These are phyloP conservation scores for Mollisia scopiformis DNA, from an alignment of 2,329 filamentous ascomycete species.

Conservation along the genomic window DNA sequence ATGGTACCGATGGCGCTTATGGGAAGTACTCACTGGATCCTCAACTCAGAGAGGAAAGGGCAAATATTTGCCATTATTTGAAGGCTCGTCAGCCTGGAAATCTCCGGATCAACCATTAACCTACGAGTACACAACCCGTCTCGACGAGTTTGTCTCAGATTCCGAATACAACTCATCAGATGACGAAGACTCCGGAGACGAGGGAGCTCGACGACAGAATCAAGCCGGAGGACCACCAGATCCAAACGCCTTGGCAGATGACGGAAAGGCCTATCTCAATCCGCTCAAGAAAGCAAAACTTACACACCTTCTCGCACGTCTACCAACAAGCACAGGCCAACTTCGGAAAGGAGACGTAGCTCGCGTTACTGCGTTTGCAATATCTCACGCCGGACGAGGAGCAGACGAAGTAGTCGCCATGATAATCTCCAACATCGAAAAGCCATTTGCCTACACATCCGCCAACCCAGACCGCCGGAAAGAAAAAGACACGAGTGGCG, in stretches of 20 bases:
- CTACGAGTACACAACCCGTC: conserved; percentile 77
- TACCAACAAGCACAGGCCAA: conserved; percentile 75
- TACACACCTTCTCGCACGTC: conserved; percentile 77
- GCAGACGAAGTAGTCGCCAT: conserved; percentile 91
- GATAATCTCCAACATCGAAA: conserved; percentile 79
- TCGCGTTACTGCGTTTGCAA: conserved; percentile 83
- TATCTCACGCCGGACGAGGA: conserved; percentile 81
- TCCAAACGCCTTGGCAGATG: conserved; percentile 30
- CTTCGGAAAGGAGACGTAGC: conserved; percentile 86
- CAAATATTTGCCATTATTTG: conserved; percentile 70
- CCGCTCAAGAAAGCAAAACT: conserved; percentile 85
- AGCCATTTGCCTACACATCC: conserved; percentile 72
- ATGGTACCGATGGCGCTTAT: conserved; percentile 92
- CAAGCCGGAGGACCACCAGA: conserved; percentile 46
- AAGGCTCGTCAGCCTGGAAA: conserved; percentile 78
- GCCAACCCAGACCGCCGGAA: conserved; percentile 63
- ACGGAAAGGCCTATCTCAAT: conserved; percentile 65
- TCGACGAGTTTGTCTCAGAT: conserved; percentile 83
- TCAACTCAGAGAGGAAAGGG: conserved; percentile 48
- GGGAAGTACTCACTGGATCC: conserved; percentile 78
- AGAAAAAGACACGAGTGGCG: conserved; percentile 40
- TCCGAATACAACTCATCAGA: conserved; percentile 86
- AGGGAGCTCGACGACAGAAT: conserved; percentile 41
- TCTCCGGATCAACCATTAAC: conserved; percentile 72
- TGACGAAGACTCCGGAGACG: conserved; percentile 71